phyloP scores from a whole-genome alignment of 441 rosid genomes.

The Aleurites moluccanus region DNA sequence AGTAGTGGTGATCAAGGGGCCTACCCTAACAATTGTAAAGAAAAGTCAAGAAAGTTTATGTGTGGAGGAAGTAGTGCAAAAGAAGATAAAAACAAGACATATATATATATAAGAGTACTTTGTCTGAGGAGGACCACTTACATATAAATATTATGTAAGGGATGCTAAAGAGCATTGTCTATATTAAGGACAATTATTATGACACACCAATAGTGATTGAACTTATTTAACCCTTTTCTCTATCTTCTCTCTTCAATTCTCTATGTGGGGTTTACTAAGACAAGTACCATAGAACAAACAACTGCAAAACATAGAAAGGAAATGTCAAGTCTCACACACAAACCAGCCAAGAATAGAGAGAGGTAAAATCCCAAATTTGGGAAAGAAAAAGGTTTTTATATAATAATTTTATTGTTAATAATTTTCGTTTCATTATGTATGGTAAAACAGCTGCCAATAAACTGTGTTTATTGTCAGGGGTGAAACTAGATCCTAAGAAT shows the following conservation, averaged over 20 bases:
- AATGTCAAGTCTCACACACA: background rate
- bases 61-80: conserved; percentile 24
- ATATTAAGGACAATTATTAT: background rate
- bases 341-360: background rate
- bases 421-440: too few species aligned
- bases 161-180: background rate
- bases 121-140: conserved; percentile 21
- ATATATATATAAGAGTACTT: conserved; percentile 13
- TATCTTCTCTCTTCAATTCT: background rate
- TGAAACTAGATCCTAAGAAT: too few species aligned
- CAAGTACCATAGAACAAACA: conserved; percentile 8
- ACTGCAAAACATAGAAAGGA: background rate
- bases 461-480: too few species aligned
- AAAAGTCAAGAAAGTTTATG: conserved; percentile 23
- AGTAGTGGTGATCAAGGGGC: conserved; percentile 28
- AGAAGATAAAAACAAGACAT: conserved; percentile 24
- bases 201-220: conserved; percentile 1
- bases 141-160: background rate
- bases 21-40: conserved; percentile 19
- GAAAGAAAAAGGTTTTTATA: background rate
- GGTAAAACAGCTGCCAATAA: background rate
- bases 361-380: background rate
- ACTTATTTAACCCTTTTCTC: background rate
- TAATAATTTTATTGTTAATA: too few species aligned
- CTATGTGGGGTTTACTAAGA: conserved; percentile 5